phyloP scores from a whole-genome alignment of 768 basidiomycete species.

The Hortiboletus flavorubellus region DNA sequence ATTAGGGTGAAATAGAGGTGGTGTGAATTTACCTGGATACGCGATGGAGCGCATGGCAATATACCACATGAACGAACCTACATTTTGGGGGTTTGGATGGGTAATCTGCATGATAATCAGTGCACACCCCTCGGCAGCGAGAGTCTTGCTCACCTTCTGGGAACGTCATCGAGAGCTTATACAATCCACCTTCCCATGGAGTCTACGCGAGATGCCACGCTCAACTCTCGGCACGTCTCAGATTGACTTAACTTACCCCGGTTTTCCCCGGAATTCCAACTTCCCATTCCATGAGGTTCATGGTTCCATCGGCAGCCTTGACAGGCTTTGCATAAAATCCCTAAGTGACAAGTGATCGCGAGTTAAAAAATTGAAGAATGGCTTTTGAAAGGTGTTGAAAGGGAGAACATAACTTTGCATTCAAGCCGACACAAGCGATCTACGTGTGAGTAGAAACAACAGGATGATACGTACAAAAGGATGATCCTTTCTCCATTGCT shows the following conservation, averaged over 20 bases:
- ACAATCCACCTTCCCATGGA: slow-evolving; percentile 95
- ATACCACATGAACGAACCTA: slow-evolving; percentile 35
- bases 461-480: slow-evolving; percentile 73
- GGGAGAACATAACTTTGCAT: not conserved
- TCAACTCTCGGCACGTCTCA: slow-evolving; percentile 10
- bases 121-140: not conserved
- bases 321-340: slow-evolving; percentile 96
- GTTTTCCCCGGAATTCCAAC: slow-evolving; percentile 96
- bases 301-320: slow-evolving; percentile 86
- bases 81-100: slow-evolving; percentile 96
- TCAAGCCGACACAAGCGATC: not conserved
- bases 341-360: slow-evolving; percentile 39
- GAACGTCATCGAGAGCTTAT: slow-evolving; percentile 90
- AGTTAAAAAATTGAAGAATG: slow-evolving; percentile 4
- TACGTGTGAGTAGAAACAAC: not conserved
- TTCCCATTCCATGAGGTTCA: slow-evolving; percentile 98
- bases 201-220: slow-evolving; percentile 53
- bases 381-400: not conserved
- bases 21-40: slow-evolving; percentile 86
- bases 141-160: slow-evolving; percentile 72
- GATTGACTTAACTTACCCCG: slow-evolving; percentile 45
- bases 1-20: slow-evolving; percentile 95
- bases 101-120: slow-evolving; percentile 57
- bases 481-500: slow-evolving; percentile 99
- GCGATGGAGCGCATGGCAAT: slow-evolving; percentile 4